Base-by-base conservation (phyloP, 2,329 filamentous ascomycete species). In the Kalaharituber pfeilii region DNA sequence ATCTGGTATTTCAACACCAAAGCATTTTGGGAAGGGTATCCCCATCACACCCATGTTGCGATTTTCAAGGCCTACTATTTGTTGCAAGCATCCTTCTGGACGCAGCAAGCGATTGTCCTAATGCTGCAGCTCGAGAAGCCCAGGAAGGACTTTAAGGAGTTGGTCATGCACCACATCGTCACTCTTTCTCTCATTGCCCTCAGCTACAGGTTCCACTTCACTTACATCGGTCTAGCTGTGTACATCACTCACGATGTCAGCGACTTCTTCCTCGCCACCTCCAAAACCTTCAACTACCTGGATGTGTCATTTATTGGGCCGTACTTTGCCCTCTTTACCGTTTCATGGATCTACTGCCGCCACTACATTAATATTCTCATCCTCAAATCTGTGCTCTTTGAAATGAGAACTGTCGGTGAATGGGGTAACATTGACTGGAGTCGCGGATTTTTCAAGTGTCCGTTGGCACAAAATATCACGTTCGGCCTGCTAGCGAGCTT, bases 151-250 rank as follows among this genome's bases (percentile, higher is more conserved):
- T 95, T 89, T 70, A 88, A 86, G 70, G 88, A 95, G 73, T 76
- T 95, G 53, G 85, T 94, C 51, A 79, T 81, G 53, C 88, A 96
- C 68, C 88, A 96, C 68, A 81, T 95, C 62, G 84, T 95, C 66
- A 93, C 86, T 20, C 71, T 96, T 56, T 72, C 81, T 20, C 75
- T 96, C 63, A 94, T 96, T 62, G 82, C 71, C 56, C 72, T 89
- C 65, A 91, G 84, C 72, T 96, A 95, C 71, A 80, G 86, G 57
- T 96, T 94, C 73, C 88, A 96, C 70, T 96, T 95, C 69, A 93
- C 87, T 20, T 89, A 94, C 70, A 93, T 96, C 67, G 88, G 88
- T 25, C 71, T 95, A 53, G 85, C 86, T 20, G 86, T 96, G 29
- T 96, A 94, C 69, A 86, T 91, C 58, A 94, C 88, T 8, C 86